phyloP scores from a whole-genome alignment of 73 alveolate genomes.

The Tetrahymena borealis region DNA sequence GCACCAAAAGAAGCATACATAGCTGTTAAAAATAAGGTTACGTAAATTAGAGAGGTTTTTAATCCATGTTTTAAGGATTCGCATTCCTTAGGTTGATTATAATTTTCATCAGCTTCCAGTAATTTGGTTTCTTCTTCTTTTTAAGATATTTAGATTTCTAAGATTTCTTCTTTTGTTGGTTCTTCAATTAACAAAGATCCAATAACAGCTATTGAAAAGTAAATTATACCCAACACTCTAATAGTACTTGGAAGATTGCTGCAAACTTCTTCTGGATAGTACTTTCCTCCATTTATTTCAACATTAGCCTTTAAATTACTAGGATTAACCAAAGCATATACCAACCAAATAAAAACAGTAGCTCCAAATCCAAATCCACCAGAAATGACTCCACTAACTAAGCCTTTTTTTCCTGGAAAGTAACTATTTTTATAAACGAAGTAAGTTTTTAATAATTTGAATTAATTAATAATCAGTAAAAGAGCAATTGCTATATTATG shows the following conservation, averaged over 20 bases:
- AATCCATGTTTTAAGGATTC: conserved; percentile 4
- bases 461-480: neutral
- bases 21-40: conserved; percentile 32
- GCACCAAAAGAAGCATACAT: conserved; percentile 36
- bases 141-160: conserved; percentile 39
- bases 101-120: neutral
- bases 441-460: neutral
- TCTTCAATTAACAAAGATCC: conserved; percentile 14
- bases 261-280: conserved; percentile 21
- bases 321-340: conserved; percentile 47
- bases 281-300: too few species aligned
- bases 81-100: conserved; percentile 5
- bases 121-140: neutral
- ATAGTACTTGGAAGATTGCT: conserved; percentile 1
- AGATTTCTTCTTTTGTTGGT: conserved; percentile 13
- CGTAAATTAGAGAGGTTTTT: conserved; percentile 33
- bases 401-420: conserved; percentile 56
- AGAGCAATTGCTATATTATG: too few species aligned
- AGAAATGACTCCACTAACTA: conserved; percentile 58
- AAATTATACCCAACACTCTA: conserved; percentile 30
- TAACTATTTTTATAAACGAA: too few species aligned
- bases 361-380: conserved; percentile 69
- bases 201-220: conserved; percentile 13
- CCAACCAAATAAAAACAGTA: conserved; percentile 50
- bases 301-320: conserved; percentile 24